Percentiles rank a stretch among this genome's conserved stretches.
Evolutionary conservation across 257 asterid genomes (phyloP).

Genomic region (Nicotiana benthamiana): DNA sequence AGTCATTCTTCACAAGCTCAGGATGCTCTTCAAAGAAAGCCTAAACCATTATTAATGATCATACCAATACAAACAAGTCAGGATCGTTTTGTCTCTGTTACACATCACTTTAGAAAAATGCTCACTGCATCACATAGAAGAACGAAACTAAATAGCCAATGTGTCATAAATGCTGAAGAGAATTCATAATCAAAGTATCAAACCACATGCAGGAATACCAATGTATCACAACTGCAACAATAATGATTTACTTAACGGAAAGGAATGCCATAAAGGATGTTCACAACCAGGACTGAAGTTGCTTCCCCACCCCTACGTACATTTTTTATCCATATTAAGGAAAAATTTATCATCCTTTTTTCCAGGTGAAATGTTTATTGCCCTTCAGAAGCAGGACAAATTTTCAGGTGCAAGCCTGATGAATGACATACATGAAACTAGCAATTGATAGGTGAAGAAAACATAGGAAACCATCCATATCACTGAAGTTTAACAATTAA

Average conservation of each 20-base stretch:
- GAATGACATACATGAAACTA: neutral
- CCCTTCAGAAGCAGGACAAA: neutral
- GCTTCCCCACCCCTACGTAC: neutral
- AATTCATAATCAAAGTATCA: neutral
- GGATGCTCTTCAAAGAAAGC: conserved; percentile 92
- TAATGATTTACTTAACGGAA: no score
- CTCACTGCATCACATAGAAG: neutral
- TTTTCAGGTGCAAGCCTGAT: neutral
- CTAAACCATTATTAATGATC: conserved; percentile 24
- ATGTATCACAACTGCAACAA: neutral
- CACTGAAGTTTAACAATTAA: neutral
- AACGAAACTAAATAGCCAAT: neutral
- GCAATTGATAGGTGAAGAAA: conserved; percentile 2
- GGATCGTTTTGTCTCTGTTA: neutral
- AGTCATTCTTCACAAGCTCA: conserved; percentile 62
- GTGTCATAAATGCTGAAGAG: neutral
- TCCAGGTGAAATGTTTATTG: neutral
- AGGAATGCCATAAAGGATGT: neutral
- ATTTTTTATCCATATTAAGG: neutral
- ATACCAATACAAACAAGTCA: neutral
- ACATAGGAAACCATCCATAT: neutral
- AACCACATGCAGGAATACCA: neutral
- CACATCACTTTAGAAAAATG: neutral
- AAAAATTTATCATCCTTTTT: neutral
- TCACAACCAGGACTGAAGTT: neutral